phyloP scores from a whole-genome alignment of 2,329 filamentous ascomycete genomes.

The Penicillium sp. region DNA sequence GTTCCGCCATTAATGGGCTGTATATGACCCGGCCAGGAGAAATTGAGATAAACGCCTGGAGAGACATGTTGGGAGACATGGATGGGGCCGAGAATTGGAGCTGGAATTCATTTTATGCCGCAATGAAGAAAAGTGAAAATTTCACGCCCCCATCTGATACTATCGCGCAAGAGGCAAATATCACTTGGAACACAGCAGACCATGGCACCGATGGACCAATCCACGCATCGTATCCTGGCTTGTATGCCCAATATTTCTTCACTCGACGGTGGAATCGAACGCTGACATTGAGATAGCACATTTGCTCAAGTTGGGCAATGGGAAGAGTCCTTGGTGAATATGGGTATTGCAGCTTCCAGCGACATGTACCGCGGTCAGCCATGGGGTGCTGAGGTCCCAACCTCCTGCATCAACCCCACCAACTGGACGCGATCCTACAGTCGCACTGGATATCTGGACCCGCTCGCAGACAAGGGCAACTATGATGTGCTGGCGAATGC shows the following conservation, averaged over 20 bases:
- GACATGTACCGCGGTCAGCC: slow-evolving; percentile 39
- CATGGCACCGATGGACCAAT: slow-evolving; percentile 33
- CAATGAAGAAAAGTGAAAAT: slow-evolving; percentile 38
- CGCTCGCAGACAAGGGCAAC: slow-evolving; percentile 36
- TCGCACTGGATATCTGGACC: slow-evolving; percentile 41
- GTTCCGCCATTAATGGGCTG: slow-evolving; percentile 42
- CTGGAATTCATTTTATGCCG: slow-evolving; percentile 41
- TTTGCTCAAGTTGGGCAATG: slow-evolving; percentile 36
- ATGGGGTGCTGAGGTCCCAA: slow-evolving; percentile 40
- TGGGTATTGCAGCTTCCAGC: slow-evolving; percentile 32
- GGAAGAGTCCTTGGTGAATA: slow-evolving; percentile 26
- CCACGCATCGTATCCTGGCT: slow-evolving; percentile 33
- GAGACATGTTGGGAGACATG: slow-evolving; percentile 39
- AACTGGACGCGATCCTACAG: slow-evolving; percentile 45
- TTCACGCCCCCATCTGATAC: slow-evolving; percentile 27
- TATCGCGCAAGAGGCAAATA: slow-evolving; percentile 28
- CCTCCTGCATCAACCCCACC: slow-evolving; percentile 39
- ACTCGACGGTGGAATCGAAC: neutral
- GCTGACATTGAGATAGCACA: slow-evolving; percentile 30
- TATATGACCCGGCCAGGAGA: slow-evolving; percentile 41
- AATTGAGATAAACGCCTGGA: slow-evolving; percentile 41
- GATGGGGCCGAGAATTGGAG: slow-evolving; percentile 41
- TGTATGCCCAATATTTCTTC: slow-evolving; percentile 20
- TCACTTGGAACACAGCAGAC: slow-evolving; percentile 30
- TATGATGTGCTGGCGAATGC: slow-evolving; percentile 40